phyloP scores from a whole-genome alignment of 164 flowering plant species.

The Chloranthus sessilifolius region DNA sequence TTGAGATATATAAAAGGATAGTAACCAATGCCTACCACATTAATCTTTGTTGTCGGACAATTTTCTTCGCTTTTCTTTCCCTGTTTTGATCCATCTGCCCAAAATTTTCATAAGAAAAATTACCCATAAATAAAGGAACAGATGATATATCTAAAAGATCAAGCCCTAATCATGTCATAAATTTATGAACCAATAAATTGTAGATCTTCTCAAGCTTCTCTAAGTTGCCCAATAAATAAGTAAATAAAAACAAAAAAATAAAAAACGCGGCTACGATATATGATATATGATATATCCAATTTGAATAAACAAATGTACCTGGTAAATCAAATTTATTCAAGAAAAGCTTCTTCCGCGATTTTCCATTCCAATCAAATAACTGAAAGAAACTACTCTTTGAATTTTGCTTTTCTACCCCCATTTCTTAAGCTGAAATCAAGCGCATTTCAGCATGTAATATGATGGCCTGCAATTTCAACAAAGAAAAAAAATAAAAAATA shows the following conservation, averaged over 20 bases:
- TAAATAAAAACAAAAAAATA: background rate
- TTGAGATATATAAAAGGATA: background rate
- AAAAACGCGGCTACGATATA: background rate
- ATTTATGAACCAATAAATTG: no score
- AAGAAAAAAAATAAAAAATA: no score
- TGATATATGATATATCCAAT: no score
- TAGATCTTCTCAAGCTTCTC: no score
- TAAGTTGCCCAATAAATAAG: no score
- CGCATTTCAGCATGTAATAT: background rate
- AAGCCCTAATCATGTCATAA: no score
- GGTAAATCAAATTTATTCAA: slow-evolving; percentile 61
- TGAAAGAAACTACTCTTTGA: slow-evolving; percentile 54
- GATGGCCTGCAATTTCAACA: no score
- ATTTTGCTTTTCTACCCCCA: slow-evolving; percentile 12
- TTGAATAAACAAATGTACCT: slow-evolving; percentile 29
- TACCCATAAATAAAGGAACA: background rate
- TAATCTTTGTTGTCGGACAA: slow-evolving; percentile 37
- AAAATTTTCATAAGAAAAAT: background rate
- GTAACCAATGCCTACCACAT: slow-evolving; percentile 33
- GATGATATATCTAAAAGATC: background rate
- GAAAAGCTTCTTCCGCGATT: slow-evolving; percentile 83
- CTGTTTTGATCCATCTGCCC: slow-evolving; percentile 59
- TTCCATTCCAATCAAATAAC: slow-evolving; percentile 88
- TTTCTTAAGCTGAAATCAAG: slow-evolving; percentile 5
- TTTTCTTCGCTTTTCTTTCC: slow-evolving; percentile 54